Evolutionary conservation across 2,329 filamentous ascomycete species (phyloP), one percentile per base, ranked within the genome.

Genomic region (Fusarium staphyleae): DNA sequence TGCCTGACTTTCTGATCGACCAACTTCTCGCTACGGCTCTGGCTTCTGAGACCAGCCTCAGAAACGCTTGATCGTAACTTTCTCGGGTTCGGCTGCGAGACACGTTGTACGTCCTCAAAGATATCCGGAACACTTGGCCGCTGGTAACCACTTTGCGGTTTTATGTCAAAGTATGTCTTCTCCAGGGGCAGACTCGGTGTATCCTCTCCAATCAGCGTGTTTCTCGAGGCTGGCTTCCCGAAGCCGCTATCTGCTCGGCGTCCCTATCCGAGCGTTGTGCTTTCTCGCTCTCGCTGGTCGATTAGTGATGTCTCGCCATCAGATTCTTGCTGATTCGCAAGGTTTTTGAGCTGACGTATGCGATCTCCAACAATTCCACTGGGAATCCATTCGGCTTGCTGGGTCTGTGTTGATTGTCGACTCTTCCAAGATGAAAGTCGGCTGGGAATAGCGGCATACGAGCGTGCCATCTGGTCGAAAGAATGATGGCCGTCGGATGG

Each of bases 331-430:
- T 61, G 40, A 29, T 59, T 55, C 6, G 55, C 60, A 3, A 69
- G 58, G 3, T 55, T 66, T 16, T 61, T 62, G 26, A 73, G 60
- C 28, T 67, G 65, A 32, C 65, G 67, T 42, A 71, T 67, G 29
- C 70, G 70, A 22, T 66, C 55, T 18, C 62, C 47, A 16, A 72
- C 69, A 29, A 70, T 66, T 15, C 69, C 70, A 3, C 57, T 48
- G 5, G 66, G 68, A 39, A 69, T 52, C 30, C 53, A 32, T 43
- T 56, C 55, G 29, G 45, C 22, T 41, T 55, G 34, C 36, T 60
- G 29, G 26, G 33, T 52, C 16, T 44, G 58, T 22, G 52, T n/a
- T 22, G 39, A 16, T 30, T 35, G 13, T 41, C 41, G 36, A 24
- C 41, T 56, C 19, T 33, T 55, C 26, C 32, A 19, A 30, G 42